Evolutionary conservation across 306 rosid genomes (phyloP), one percentile per base, ranked within the genome.

Genomic region (Corylus heterophylla): DNA sequence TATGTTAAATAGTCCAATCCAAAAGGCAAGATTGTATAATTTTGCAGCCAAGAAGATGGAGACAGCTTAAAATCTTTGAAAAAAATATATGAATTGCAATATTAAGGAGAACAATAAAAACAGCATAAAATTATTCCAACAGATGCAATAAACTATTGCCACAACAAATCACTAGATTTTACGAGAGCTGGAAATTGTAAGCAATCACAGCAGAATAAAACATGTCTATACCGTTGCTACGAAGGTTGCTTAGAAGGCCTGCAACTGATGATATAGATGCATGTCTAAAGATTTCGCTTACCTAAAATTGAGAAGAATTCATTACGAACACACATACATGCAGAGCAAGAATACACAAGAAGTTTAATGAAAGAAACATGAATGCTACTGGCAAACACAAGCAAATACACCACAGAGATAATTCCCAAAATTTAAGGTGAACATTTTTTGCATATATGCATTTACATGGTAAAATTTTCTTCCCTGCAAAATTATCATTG

Each of bases 211-310:
- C 47, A 64, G 67, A 55, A 61, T 29, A 59, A 77, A 70, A 80
- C 69, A 12, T 48, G 71, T 12, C 67, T 59, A 79, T 88, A 92
- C 97, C 97, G 70, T 87, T 89, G 85, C 95, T 85, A 18, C 98
- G 97, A 78, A 92, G 88, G 81, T 87, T 87, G 84, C 92, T 89
- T 63, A 94, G 47, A 78, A 94, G 91, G 73, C 95, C 78, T 31
- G 97, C 85, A 66, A 89, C 92, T 66, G 92, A 89, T 76, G 92
- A 86, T 75, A 86, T n/a, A 48, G 95, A 84, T 67, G 94, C 75
- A 81, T 87, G 91, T 81, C 98, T 89, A 81, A 89, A 77, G 85
- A 92, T 84, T 77, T 92, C 94, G 69, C 87, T 88, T 66, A 92
- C 83, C 98, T 91, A 79, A 87, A 61, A 79, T 83, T 84, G 78